Conservation (phyloP, 352 stramenopile genomes). For the Phytophthora rubi region DNA sequence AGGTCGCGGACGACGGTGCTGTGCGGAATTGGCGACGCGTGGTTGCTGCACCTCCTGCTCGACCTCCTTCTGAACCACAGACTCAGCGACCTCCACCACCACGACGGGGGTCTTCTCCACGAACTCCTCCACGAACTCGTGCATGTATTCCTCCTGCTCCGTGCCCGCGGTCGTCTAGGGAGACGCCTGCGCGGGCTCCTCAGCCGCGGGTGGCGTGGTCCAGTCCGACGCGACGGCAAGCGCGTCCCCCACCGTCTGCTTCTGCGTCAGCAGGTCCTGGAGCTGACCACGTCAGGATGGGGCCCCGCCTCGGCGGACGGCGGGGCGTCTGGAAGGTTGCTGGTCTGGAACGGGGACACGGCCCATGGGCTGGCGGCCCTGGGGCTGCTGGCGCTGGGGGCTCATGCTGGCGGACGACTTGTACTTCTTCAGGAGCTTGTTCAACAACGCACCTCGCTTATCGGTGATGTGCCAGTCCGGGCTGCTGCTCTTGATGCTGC, state of each 20-base stretch:
- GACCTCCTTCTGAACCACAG: conserved; percentile 9
- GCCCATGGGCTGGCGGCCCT: conserved; percentile 41
- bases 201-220: conserved; percentile 11
- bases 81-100: no score
- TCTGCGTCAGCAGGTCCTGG: conserved; percentile 30
- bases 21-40: no score
- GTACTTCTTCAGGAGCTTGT: conserved; percentile 78
- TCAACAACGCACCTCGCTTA: conserved; percentile 69
- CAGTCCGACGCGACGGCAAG: conserved; percentile 18
- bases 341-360: conserved; percentile 51
- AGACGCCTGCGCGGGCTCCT: conserved; percentile 21
- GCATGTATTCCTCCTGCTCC: conserved; percentile 14
- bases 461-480: conserved; percentile 73
- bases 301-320: conserved; percentile 31
- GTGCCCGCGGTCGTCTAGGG: conserved; percentile 20
- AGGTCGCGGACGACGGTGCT: no score
- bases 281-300: conserved; percentile 41
- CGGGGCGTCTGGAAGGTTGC: conserved; percentile 40
- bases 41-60: conserved; percentile 1
- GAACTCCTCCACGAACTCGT: conserved; percentile 12
- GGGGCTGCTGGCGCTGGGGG: conserved; percentile 26
- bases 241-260: conserved; percentile 7
- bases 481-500: conserved; percentile 66
- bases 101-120: neutral
- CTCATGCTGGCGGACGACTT: conserved; percentile 49